A percentile compares a stretch with the other conserved stretches of the same genome.
Conservation (phyloP, 2,329 filamentous ascomycete species). For the Penicillium sp. region DNA sequence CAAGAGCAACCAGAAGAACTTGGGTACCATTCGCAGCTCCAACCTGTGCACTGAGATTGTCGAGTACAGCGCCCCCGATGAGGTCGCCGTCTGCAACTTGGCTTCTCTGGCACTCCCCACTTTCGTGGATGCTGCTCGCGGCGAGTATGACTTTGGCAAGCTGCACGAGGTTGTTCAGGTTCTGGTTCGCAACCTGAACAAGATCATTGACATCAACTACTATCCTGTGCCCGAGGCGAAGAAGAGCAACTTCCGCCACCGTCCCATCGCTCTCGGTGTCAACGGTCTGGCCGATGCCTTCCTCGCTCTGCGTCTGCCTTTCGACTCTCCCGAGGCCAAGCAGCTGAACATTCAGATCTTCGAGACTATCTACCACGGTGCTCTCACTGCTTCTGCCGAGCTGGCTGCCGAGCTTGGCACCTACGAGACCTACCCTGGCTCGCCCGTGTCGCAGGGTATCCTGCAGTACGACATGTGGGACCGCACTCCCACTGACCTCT, state of each 20-base stretch:
- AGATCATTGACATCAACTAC: constrained; percentile 97
- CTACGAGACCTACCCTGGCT: constrained; percentile 90
- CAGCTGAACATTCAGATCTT: constrained; percentile 98
- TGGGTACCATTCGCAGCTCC: constrained; percentile 96
- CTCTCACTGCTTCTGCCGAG: constrained; percentile 84
- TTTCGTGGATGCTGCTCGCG: constrained; percentile 82
- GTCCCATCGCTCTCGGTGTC: constrained; percentile 93
- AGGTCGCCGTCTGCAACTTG: constrained; percentile 98
- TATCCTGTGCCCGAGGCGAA: constrained; percentile 94
- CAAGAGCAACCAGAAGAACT: constrained; percentile 99
- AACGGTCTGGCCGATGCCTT: constrained; percentile 98
- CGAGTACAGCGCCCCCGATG: constrained; percentile 94
- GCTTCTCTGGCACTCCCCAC: constrained; percentile 90
- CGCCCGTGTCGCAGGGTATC: constrained; percentile 89
- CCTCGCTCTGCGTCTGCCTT: constrained; percentile 92
- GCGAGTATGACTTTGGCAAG: constrained; percentile 92
- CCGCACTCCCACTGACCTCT: constrained; percentile 87
- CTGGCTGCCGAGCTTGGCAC: constrained; percentile 80
- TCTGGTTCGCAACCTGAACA: constrained; percentile 93
- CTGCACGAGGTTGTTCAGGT: constrained; percentile 92
- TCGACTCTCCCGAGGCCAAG: constrained; percentile 92
- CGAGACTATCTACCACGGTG: constrained; percentile 98
- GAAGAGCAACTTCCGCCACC: constrained; percentile 96
- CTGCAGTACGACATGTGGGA: constrained; percentile 99
- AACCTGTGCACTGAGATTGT: constrained; percentile 99